Conservation (phyloP, 177 flowering plant species). For the Viscum album region DNA sequence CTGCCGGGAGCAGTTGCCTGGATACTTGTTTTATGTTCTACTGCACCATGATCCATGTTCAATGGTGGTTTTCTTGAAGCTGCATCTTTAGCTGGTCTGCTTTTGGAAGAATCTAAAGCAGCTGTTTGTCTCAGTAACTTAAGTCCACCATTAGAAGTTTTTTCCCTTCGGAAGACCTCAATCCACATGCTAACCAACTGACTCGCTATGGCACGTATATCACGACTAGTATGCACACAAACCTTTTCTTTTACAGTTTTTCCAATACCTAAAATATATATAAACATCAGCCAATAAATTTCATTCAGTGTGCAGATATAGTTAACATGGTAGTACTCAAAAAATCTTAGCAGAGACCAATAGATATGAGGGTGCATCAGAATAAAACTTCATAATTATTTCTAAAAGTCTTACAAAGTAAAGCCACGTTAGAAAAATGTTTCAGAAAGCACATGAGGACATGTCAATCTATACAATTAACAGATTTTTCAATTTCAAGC, state of each 20-base stretch:
- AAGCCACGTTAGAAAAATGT: too few species aligned
- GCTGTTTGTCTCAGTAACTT: constrained; percentile 44
- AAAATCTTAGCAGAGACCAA: neutral
- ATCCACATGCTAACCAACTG: constrained; percentile 91
- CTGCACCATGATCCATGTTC: constrained; percentile 24
- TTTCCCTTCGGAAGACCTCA: constrained; percentile 88
- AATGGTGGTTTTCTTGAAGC: constrained; percentile 49
- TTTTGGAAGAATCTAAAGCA: constrained; percentile 42
- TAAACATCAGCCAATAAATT: neutral
- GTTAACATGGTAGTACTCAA: neutral
- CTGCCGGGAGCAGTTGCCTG: constrained; percentile 28
- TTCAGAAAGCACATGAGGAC: too few species aligned
- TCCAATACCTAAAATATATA: constrained; percentile 62
- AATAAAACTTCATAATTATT: neutral
- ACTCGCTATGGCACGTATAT: constrained; percentile 94
- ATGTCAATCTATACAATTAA: too few species aligned
- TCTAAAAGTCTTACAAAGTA: too few species aligned
- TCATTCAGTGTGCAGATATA: neutral
- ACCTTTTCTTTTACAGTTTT: constrained; percentile 94
- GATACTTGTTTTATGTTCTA: constrained; percentile 25
- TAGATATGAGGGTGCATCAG: neutral
- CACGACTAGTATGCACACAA: constrained; percentile 97
- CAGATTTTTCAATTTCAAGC: too few species aligned
- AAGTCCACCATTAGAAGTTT: constrained; percentile 58
- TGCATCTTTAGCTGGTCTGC: constrained; percentile 32